These are phyloP conservation scores for Miscanthus sacchariflorus DNA, from an alignment of 202 grass and related monocot species.

Conservation along the genomic window DNA sequence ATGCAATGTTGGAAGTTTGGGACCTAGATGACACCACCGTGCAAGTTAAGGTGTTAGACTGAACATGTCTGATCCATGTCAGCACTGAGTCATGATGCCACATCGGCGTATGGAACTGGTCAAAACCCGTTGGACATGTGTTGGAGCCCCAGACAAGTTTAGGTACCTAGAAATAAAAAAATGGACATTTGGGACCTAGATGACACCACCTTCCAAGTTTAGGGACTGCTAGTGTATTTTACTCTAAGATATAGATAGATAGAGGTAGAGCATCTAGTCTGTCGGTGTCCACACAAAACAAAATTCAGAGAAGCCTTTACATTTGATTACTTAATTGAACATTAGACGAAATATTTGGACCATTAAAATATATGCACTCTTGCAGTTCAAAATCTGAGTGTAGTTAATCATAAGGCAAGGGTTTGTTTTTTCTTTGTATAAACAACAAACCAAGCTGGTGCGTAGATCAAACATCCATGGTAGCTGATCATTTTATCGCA, in stretches of 20 bases:
- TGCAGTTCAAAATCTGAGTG: constrained; percentile 7
- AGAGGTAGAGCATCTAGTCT: background rate
- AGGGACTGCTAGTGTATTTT: background rate
- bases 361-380: constrained; percentile 10
- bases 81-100: too few species aligned
- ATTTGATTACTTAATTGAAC: constrained; percentile 1
- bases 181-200: background rate
- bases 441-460: background rate
- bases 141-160: too few species aligned
- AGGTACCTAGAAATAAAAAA: too few species aligned
- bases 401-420: background rate
- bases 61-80: too few species aligned
- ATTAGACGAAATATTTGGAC: background rate
- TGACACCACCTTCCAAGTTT: background rate
- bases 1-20: too few species aligned
- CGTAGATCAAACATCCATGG: background rate
- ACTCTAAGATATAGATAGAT: background rate
- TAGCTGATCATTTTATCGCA: background rate
- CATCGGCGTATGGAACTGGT: too few species aligned
- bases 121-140: too few species aligned
- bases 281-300: background rate
- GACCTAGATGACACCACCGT: too few species aligned
- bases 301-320: constrained; percentile 1
- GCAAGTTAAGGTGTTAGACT: too few species aligned
- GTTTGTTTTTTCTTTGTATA: background rate